Percentiles rank a stretch among this genome's conserved stretches.
These are phyloP conservation scores for Edaphochlamys debaryana DNA, from an alignment of 139 green algal genomes.

Conservation along the genomic window DNA sequence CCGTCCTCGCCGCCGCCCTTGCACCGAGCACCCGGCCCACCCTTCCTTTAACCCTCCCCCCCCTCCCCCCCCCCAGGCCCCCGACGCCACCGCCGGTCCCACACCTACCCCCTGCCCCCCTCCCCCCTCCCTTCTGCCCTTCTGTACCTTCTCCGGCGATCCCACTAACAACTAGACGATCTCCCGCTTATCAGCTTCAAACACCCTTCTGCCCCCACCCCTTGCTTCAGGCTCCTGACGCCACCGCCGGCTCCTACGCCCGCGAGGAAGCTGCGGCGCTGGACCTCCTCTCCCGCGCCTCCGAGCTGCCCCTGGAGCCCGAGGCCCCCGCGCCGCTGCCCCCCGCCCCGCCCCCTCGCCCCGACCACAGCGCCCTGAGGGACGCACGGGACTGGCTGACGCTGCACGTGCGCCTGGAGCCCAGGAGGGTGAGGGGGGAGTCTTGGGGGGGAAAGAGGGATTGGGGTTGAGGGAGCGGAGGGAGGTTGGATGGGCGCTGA, in stretches of 20 bases:
- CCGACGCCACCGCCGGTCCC: too few species aligned
- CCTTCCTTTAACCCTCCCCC: too few species aligned
- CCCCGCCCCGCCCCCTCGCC: not conserved
- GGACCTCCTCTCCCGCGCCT: not conserved
- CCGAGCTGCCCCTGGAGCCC: constrained; percentile 19
- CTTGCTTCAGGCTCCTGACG: constrained; percentile 37
- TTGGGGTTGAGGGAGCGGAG: too few species aligned
- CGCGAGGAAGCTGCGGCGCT: constrained; percentile 22
- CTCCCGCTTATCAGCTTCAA: too few species aligned
- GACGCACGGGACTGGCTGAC: not conserved
- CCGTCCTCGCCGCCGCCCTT: not conserved
- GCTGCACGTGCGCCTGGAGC: not conserved
- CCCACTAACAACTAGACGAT: too few species aligned
- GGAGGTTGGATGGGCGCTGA: too few species aligned
- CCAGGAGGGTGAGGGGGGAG: not conserved
- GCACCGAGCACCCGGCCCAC: not conserved
- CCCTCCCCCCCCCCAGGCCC: too few species aligned
- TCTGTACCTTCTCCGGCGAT: too few species aligned
- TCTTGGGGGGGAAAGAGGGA: too few species aligned
- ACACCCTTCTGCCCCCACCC: too few species aligned
- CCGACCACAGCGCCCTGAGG: not conserved
- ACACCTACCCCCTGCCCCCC: not conserved
- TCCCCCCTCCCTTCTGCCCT: too few species aligned
- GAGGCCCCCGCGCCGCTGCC: not conserved
- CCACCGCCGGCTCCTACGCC: constrained; percentile 18